Evolutionary conservation across 2,329 filamentous ascomycete species (phyloP).

Genomic region (Aspergillus jensenii): DNA sequence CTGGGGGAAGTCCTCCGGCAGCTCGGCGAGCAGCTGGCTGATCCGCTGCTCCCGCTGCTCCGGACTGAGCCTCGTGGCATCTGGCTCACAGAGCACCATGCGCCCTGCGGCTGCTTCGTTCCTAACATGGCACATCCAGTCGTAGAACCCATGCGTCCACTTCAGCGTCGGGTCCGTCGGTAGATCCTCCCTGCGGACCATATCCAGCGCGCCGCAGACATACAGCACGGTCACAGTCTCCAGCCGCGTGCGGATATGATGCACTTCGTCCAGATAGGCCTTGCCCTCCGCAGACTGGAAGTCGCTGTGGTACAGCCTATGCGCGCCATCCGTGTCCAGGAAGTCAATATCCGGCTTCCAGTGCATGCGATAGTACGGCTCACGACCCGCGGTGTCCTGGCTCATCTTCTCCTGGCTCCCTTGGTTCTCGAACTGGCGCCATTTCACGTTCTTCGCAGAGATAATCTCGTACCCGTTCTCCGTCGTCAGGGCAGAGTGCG

Average conservation of each 20-base stretch:
- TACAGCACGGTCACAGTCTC: not conserved
- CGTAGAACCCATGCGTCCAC: not conserved
- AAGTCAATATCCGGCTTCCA: slow-evolving; percentile 1
- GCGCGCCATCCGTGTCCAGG: not conserved
- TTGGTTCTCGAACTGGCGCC: slow-evolving; percentile 1
- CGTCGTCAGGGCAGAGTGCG: not conserved
- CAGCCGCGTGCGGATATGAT: not conserved
- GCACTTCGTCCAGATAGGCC: not conserved
- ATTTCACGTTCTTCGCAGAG: not conserved
- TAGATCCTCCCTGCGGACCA: not conserved
- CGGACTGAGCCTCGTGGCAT: not conserved
- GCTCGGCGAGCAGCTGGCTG: not conserved
- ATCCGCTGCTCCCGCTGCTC: not conserved
- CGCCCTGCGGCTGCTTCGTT: not conserved
- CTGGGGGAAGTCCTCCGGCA: not conserved
- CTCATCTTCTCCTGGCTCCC: not conserved
- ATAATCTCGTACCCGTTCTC: not conserved
- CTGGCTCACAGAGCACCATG: not conserved
- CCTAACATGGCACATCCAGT: not conserved
- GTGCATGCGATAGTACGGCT: slow-evolving; percentile 1
- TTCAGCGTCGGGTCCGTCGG: not conserved
- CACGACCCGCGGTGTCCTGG: not conserved
- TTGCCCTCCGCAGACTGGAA: not conserved
- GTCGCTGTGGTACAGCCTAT: not conserved
- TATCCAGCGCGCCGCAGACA: not conserved